phyloP scores from a whole-genome alignment of 805 yeast species.

The Gaillardinia entomophila region DNA sequence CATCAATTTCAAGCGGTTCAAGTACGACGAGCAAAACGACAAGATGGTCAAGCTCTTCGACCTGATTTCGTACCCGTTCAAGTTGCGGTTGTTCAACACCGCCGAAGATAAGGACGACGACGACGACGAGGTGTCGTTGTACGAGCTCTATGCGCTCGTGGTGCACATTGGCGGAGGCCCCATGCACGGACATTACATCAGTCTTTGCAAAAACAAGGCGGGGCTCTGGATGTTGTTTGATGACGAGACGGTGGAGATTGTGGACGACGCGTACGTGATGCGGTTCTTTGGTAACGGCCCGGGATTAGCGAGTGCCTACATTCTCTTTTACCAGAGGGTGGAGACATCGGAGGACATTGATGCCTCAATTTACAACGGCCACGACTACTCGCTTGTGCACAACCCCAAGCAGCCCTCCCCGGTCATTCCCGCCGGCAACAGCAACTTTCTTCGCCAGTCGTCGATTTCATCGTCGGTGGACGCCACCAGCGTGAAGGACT shows the following conservation, averaged over 20 bases:
- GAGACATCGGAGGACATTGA: slow-evolving; percentile 33
- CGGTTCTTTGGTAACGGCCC: slow-evolving; percentile 85
- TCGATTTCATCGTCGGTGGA: background rate
- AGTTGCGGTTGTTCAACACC: slow-evolving; percentile 64
- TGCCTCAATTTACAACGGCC: slow-evolving; percentile 26
- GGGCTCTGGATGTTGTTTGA: slow-evolving; percentile 91
- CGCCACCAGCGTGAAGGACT: slow-evolving; percentile 1
- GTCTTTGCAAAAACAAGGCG: slow-evolving; percentile 70
- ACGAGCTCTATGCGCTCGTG: slow-evolving; percentile 80
- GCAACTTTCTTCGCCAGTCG: background rate
- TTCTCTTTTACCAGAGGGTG: slow-evolving; percentile 62
- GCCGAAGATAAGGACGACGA: slow-evolving; percentile 30
- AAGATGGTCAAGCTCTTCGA: slow-evolving; percentile 83
- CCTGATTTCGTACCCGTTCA: slow-evolving; percentile 73
- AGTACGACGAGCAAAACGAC: slow-evolving; percentile 78
- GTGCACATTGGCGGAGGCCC: slow-evolving; percentile 98
- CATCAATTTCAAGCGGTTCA: slow-evolving; percentile 85
- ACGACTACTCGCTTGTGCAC: slow-evolving; percentile 17
- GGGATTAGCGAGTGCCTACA: slow-evolving; percentile 88
- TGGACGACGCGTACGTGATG: slow-evolving; percentile 76
- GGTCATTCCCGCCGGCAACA: slow-evolving; percentile 1
- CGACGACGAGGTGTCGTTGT: slow-evolving; percentile 45
- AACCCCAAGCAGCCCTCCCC: slow-evolving; percentile 3
- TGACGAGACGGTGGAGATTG: slow-evolving; percentile 89
- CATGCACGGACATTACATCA: slow-evolving; percentile 93